Percentiles rank a stretch among this genome's conserved stretches.
Conservation (phyloP, 768 basidiomycete species). For the Auricularia heimuer region DNA sequence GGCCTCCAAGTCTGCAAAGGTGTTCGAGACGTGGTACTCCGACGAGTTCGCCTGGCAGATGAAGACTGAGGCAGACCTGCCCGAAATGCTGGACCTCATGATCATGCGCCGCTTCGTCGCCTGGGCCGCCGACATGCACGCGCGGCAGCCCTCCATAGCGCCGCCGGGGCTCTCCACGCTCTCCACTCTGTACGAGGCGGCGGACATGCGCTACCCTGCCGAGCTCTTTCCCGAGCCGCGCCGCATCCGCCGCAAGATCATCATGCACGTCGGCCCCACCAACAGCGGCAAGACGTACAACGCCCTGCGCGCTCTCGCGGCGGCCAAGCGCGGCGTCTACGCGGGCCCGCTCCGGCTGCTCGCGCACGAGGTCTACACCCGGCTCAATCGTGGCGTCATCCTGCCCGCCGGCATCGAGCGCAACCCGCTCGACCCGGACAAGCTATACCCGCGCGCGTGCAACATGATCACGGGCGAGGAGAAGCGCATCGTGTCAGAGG, state of each 20-base stretch:
- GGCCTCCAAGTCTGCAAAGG: background rate
- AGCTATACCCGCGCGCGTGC: conserved; percentile 48
- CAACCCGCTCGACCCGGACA: conserved; percentile 29
- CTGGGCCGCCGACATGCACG: background rate
- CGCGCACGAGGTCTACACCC: conserved; percentile 89
- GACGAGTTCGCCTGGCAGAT: background rate
- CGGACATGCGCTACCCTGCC: conserved; percentile 12
- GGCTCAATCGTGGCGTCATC: conserved; percentile 85
- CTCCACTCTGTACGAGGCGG: conserved; percentile 1
- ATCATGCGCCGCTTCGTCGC: background rate
- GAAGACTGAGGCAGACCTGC: background rate
- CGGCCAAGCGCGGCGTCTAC: conserved; percentile 65
- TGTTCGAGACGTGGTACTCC: background rate
- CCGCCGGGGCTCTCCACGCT: background rate
- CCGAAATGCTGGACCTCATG: background rate
- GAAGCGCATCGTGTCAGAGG: conserved; percentile 50
- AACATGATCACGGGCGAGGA: conserved; percentile 94
- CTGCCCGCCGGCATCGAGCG: conserved; percentile 55
- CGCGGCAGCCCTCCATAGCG: too few species aligned
- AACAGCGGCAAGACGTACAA: conserved; percentile 97
- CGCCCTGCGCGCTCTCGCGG: conserved; percentile 80
- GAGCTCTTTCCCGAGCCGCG: conserved; percentile 36
- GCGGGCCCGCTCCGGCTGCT: conserved; percentile 88
- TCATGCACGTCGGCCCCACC: conserved; percentile 96
- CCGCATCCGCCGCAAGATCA: conserved; percentile 56